phyloP scores from a whole-genome alignment of 345 rosid genomes.

The Melaleuca alternifolia region DNA sequence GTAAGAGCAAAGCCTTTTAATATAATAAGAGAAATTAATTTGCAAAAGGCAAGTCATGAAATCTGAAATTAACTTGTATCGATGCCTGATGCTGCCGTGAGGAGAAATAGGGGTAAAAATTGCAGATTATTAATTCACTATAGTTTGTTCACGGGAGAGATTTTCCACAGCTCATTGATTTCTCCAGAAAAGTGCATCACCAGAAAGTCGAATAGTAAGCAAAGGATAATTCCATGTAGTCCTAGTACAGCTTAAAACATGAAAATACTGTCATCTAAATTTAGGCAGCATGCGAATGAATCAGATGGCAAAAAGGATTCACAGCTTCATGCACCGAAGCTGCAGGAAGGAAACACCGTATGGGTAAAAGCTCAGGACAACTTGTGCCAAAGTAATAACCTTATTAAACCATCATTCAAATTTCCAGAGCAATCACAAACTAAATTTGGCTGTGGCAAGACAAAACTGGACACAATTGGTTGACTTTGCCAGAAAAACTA shows the following conservation, averaged over 20 bases:
- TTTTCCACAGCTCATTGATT: neutral
- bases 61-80: neutral
- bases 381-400: neutral
- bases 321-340: neutral
- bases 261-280: neutral
- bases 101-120: neutral
- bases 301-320: neutral
- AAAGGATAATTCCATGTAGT: neutral
- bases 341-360: neutral
- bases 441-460: neutral
- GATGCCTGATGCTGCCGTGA: neutral
- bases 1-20: neutral
- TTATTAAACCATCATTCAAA: neutral
- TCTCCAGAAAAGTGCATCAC: neutral
- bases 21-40: neutral
- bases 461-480: neutral
- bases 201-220: neutral
- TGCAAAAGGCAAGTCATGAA: neutral
- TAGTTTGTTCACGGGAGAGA: neutral
- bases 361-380: neutral
- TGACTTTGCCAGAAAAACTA: neutral
- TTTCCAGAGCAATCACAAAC: neutral
- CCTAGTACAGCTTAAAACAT: neutral
- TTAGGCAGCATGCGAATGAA: neutral
- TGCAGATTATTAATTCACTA: neutral